These are phyloP conservation scores for Cubamyces sp. DNA, from an alignment of 768 basidiomycete species.

Conservation along the genomic window DNA sequence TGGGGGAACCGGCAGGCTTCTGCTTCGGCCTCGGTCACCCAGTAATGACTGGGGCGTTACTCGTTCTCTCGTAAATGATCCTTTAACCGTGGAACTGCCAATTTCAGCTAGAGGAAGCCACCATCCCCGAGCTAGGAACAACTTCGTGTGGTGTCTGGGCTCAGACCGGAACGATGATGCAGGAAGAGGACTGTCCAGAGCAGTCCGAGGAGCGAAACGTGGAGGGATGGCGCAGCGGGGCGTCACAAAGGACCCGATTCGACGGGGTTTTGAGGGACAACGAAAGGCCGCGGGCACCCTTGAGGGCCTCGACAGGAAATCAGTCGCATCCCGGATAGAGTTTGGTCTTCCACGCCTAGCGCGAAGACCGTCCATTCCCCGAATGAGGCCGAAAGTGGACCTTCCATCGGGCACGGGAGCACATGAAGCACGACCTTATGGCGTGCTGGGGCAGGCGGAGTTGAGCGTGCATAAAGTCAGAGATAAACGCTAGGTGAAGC, in stretches of 20 bases:
- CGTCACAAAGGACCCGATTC: background rate
- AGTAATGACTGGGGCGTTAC: conserved; percentile 6
- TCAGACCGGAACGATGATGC: background rate
- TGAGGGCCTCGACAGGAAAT: background rate
- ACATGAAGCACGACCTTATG: background rate
- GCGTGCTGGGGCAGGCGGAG: background rate
- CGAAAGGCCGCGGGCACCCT: background rate
- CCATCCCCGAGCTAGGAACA: conserved; percentile 1
- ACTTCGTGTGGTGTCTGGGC: background rate
- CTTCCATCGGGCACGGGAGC: background rate
- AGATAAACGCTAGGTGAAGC: background rate
- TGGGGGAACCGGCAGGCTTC: conserved; percentile 8
- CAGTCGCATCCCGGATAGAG: conserved; percentile 1
- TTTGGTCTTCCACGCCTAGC: background rate
- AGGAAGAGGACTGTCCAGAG: conserved; percentile 3
- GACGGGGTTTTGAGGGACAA: conserved; percentile 5
- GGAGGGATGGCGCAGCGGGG: background rate
- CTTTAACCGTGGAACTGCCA: conserved; percentile 15
- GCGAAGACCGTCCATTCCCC: background rate
- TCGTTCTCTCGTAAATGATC: conserved; percentile 7
- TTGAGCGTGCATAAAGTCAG: background rate
- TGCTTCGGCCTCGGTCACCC: background rate
- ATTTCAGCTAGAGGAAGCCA: background rate
- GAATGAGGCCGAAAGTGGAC: background rate
- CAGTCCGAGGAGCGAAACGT: conserved; percentile 5